Base-by-base conservation (phyloP, 345 rosid genomes). In the Aurinia saxatilis region DNA sequence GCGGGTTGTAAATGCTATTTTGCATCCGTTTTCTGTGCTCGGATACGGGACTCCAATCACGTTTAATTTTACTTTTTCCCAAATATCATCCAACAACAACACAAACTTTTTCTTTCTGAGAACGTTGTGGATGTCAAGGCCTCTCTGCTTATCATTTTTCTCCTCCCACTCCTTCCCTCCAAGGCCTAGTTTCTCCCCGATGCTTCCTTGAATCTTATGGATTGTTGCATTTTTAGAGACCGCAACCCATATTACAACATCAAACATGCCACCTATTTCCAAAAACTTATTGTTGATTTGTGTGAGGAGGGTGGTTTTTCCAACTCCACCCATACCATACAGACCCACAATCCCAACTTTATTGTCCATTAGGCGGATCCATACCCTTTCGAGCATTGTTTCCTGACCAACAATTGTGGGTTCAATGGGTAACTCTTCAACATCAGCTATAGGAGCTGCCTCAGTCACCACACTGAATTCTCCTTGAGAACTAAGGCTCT, bases 221-320 rank as follows among this genome's bases (percentile, higher is more conserved):
- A 31, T 3, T 2, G 3, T 10, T 2, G 16, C 6, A 10, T 13
- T 17, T 15, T 5, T 21, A 14, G 34, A 50, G 30, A 54, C 30
- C 33, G 8, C 5, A 27, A 6, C 31, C 31, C 31, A 27, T 27
- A 27, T 27, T 6, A 27, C 31, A 27, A 27, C 5, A 27, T 57
- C 9, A 3, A 41, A 14, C 7, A 13, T 14, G 7, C 8, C 37
- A 23, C 15, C 0, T 39, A 6, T 30, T 11, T 41, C 15, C 6
- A 0, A 0, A 30, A 65, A 41, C 18, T 8, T 65, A 7, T 50
- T 64, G 25, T 58, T 57, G 37, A 71, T 65, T 3, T 25, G 60
- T 0, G 34, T 37, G 11, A 71, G 66, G 18, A 71, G 65, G 18
- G 75, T 71, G 31, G 31, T 27, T 27, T 27, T 27, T 1, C 31